Evolutionary conservation across 495 filamentous ascomycete species (phyloP).

Genomic region (Aspergillus incahuasiensis): DNA sequence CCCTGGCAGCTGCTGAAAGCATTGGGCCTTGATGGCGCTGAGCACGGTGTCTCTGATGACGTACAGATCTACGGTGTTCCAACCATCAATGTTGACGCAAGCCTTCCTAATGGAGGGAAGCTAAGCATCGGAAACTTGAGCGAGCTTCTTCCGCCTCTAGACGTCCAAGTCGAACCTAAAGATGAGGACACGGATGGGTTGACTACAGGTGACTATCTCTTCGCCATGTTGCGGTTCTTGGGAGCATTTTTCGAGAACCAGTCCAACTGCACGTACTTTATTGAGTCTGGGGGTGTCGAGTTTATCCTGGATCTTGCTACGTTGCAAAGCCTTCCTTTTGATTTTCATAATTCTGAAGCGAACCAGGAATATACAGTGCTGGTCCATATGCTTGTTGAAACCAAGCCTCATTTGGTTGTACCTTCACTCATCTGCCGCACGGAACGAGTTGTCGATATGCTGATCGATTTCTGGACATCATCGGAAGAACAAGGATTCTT

Average conservation of each 20-base stretch:
- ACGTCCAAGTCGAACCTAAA: slow-evolving; percentile 38
- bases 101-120: slow-evolving; percentile 37
- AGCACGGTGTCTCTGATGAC: slow-evolving; percentile 27
- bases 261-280: slow-evolving; percentile 67
- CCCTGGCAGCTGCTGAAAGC: slow-evolving; percentile 31
- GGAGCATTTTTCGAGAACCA: slow-evolving; percentile 72
- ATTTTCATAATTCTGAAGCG: slow-evolving; percentile 64
- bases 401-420: slow-evolving; percentile 74
- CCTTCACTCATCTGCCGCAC: slow-evolving; percentile 73
- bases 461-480: slow-evolving; percentile 55
- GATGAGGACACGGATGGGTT: slow-evolving; percentile 46
- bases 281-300: slow-evolving; percentile 75
- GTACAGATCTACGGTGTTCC: slow-evolving; percentile 29
- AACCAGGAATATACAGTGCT: slow-evolving; percentile 64
- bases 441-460: slow-evolving; percentile 60
- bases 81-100: slow-evolving; percentile 23
- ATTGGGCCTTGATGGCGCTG: slow-evolving; percentile 23
- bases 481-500: slow-evolving; percentile 59
- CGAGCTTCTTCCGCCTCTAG: slow-evolving; percentile 23
- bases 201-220: slow-evolving; percentile 63
- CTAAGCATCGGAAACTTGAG: slow-evolving; percentile 32
- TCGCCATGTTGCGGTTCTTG: slow-evolving; percentile 70
- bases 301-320: slow-evolving; percentile 78
- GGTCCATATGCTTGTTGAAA: slow-evolving; percentile 76
- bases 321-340: slow-evolving; percentile 68